Evolutionary conservation across 257 asterid genomes (phyloP).

Genomic region (Solanum tarapatanum): DNA sequence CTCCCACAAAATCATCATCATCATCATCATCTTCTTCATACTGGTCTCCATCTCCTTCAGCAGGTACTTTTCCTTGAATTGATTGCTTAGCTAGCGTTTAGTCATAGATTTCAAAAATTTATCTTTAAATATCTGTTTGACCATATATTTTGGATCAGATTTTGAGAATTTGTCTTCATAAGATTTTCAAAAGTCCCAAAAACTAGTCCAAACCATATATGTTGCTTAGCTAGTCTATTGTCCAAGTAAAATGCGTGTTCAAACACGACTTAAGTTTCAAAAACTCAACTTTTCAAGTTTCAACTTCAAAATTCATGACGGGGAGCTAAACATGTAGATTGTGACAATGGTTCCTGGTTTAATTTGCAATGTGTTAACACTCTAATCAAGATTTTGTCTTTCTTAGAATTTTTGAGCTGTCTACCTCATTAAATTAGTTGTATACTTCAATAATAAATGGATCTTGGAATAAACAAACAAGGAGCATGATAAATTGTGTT

Average conservation of each 20-base stretch:
- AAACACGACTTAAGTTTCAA: not conserved
- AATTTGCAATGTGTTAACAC: not conserved
- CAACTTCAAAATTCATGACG: not conserved
- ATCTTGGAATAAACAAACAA: conserved; percentile 4
- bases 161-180: not conserved
- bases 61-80: conserved; percentile 33
- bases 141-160: not conserved
- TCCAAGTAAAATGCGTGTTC: not conserved
- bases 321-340: not conserved
- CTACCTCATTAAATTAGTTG: conserved; percentile 6
- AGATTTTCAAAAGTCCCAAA: not conserved
- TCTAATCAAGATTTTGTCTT: not conserved
- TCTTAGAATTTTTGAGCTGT: conserved; percentile 18
- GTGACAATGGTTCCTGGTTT: not conserved
- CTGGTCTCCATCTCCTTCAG: conserved; percentile 35
- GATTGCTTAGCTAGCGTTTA: not conserved
- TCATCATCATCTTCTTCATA: conserved; percentile 56
- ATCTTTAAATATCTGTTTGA: not conserved
- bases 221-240: too few species aligned
- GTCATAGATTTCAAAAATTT: not conserved
- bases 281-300: not conserved
- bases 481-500: conserved; percentile 8
- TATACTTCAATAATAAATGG: not conserved
- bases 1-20: conserved; percentile 50
- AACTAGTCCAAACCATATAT: not conserved